Evolutionary conservation across 192 early-diverging fungal species (phyloP), one percentile per base, ranked within the genome.

Genomic region (Coemansia sp.): DNA sequence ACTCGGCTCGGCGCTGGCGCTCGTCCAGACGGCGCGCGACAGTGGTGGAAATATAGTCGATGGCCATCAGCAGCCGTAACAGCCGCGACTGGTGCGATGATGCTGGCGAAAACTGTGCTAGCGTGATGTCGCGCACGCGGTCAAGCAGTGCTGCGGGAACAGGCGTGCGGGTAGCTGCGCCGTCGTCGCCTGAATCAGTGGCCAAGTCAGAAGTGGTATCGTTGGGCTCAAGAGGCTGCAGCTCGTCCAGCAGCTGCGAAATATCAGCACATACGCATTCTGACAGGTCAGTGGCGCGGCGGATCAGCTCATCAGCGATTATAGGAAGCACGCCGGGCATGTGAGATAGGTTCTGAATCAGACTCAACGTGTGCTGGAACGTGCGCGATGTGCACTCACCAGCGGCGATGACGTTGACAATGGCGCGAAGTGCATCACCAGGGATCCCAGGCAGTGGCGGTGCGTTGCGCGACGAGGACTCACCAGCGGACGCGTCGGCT

Each of bases 361-460:
- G 89, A 32, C 88, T 85, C 7, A 97, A 81, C 3, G 93, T 95
- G 67, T 89, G 92, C 80, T 96, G 94, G 88, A 97, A 98, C 2
- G 93, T 98, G 60, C 89, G 90, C 65, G 89, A 88, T 21, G 97
- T 91, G 67, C 92, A 94, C 71, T 93, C 94, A 22, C 92, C 94
- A 18, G 86, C 87, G 22, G 92, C 94, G 30, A 98, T 75, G 0
- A 96, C 93, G 58, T 95, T 90, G 28, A 98, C 92, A 24, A 98
- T 88, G 4, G 89, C 73, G 12, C 88, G 87, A n/a, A 95, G 64
- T 55, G 89, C 91, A 32, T 89, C 82, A 5, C 90, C 88, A 12
- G 95, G 96, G 49, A 97, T 90, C 1, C 77, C 81, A 14, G 94
- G 93, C 30, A 90, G 84, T 62, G 88, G 88, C 16, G 88, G 77